Evolutionary conservation across 495 filamentous ascomycete genomes (phyloP).

Genomic region (Aspergillus wentii): DNA sequence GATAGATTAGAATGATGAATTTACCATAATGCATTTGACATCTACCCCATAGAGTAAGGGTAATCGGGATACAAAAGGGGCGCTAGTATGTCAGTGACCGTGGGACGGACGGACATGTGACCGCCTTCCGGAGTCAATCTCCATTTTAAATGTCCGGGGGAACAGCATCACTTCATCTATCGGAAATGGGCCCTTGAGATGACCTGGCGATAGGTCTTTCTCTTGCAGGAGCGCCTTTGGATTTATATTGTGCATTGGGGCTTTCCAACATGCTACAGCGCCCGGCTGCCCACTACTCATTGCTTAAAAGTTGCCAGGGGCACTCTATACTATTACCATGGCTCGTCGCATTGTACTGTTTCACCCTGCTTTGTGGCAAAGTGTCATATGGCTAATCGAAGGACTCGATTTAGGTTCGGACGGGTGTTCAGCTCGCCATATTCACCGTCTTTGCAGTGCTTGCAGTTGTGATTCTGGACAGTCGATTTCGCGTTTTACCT

Average conservation of each 20-base stretch:
- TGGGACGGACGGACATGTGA: conserved; percentile 5
- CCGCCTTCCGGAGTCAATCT: conserved; percentile 9
- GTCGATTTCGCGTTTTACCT: conserved; percentile 77
- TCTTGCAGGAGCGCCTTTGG: conserved; percentile 20
- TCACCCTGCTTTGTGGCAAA: not conserved
- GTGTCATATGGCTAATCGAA: conserved; percentile 13
- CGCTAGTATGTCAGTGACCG: too few relatives aligned
- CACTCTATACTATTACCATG: conserved; percentile 28
- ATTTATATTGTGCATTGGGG: conserved; percentile 4
- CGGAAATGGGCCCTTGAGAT: conserved; percentile 18
- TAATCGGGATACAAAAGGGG: too few relatives aligned
- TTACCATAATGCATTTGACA: too few relatives aligned
- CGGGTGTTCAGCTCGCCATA: conserved; percentile 71
- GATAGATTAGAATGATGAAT: too few relatives aligned
- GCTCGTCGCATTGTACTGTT: conserved; percentile 45
- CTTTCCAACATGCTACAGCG: conserved; percentile 21
- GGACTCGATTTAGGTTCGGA: conserved; percentile 55
- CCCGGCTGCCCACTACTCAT: conserved; percentile 12
- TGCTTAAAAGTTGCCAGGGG: conserved; percentile 32
- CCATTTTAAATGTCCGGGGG: too few relatives aligned
- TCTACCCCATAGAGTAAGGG: too few relatives aligned
- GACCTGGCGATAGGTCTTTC: conserved; percentile 26
- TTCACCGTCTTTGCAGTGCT: conserved; percentile 62
- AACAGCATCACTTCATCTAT: conserved; percentile 7
- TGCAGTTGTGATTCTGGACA: conserved; percentile 72